Percentiles rank a stretch among this genome's conserved stretches.
Evolutionary conservation across 2,329 filamentous ascomycete genomes (phyloP).

Genomic region (Fusarium poae): DNA sequence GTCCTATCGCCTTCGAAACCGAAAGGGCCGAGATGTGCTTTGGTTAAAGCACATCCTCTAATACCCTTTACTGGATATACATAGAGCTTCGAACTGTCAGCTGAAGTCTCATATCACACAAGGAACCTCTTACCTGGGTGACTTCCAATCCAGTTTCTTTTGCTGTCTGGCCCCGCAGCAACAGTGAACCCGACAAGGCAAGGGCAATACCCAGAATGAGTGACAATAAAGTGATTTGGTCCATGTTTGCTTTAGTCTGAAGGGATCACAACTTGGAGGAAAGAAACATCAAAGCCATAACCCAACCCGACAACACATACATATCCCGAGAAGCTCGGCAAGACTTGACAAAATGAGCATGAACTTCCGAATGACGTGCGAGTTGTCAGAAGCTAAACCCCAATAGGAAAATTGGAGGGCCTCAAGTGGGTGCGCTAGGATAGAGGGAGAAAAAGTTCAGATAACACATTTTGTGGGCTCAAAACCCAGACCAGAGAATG

Average conservation of each 20-base stretch:
- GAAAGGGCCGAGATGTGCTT: slow-evolving; percentile 30
- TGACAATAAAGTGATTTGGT: neutral
- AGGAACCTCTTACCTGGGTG: slow-evolving; percentile 24
- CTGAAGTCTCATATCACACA: fast-evolving
- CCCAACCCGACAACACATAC: neutral
- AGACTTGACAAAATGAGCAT: neutral
- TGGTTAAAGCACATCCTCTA: slow-evolving; percentile 28
- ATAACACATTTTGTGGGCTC: neutral
- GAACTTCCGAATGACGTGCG: neutral
- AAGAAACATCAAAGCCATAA: neutral
- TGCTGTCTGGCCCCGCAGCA: neutral
- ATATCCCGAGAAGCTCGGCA: neutral
- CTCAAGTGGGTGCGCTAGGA: neutral
- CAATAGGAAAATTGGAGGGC: neutral
- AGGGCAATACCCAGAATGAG: neutral
- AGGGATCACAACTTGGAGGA: neutral
- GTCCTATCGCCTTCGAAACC: slow-evolving; percentile 43
- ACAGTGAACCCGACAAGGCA: neutral
- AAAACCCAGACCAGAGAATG: neutral
- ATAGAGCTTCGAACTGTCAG: slow-evolving; percentile 32
- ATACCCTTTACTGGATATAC: slow-evolving; percentile 45
- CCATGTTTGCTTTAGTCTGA: neutral
- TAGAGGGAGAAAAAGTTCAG: neutral
- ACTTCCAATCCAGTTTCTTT: slow-evolving; percentile 25
- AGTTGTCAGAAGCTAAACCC: neutral